phyloP scores from a whole-genome alignment of 2,329 filamentous ascomycete genomes.

The Cladobotryum mycophilum region DNA sequence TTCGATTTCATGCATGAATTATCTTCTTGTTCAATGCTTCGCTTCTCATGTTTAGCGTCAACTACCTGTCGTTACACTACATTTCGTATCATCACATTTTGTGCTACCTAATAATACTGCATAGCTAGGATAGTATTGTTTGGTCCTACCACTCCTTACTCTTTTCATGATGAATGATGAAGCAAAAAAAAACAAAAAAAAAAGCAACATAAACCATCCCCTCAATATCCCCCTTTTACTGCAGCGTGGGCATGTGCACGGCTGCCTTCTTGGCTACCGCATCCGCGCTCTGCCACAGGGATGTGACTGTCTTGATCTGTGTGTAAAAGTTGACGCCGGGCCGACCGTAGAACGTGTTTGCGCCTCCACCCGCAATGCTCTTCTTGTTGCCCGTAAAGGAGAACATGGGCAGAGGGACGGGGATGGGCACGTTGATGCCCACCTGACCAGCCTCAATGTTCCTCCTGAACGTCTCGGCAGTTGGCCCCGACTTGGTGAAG shows the following conservation, averaged over 20 bases:
- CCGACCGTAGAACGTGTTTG: constrained; percentile 91
- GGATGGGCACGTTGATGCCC: constrained; percentile 79
- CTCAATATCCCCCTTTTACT: constrained; percentile 1
- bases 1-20: no score
- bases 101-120: no score
- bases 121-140: no score
- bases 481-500: constrained; percentile 73
- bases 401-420: constrained; percentile 64
- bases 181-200: no score
- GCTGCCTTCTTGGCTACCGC: constrained; percentile 78
- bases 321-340: constrained; percentile 93
- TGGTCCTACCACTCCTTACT: no score
- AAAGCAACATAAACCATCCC: no score
- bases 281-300: constrained; percentile 81
- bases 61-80: no score
- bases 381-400: constrained; percentile 78
- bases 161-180: no score
- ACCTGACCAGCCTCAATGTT: constrained; percentile 81
- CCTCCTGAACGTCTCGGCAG: constrained; percentile 70
- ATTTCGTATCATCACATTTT: no score
- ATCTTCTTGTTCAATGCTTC: no score
- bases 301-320: constrained; percentile 95
- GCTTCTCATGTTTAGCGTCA: no score
- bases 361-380: constrained; percentile 83
- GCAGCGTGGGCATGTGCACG: constrained; percentile 70